phyloP scores from a whole-genome alignment of 768 basidiomycete species.

The Termitomyces sp. region DNA sequence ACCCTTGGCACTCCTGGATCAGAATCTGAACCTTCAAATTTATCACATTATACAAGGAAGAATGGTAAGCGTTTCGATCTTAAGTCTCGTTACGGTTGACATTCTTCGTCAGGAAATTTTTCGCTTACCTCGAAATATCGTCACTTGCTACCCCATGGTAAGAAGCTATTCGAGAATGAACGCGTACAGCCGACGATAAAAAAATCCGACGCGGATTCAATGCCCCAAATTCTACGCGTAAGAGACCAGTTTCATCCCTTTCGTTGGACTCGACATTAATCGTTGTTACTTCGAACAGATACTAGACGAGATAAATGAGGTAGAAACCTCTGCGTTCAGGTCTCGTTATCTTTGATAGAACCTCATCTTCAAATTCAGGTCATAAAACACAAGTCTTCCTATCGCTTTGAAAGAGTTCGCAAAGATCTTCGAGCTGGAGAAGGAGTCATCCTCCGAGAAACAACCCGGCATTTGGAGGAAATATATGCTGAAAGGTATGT shows the following conservation, averaged over 20 bases:
- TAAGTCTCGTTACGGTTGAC: background rate
- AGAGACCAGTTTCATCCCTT: constrained; percentile 5
- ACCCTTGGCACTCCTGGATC: background rate
- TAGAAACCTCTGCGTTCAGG: constrained; percentile 9
- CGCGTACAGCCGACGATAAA: background rate
- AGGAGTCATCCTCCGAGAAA: constrained; percentile 39
- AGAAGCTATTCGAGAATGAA: background rate
- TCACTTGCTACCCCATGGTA: background rate
- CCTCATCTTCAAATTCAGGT: constrained; percentile 26
- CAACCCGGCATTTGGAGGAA: constrained; percentile 35
- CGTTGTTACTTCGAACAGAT: constrained; percentile 26
- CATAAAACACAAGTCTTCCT: constrained; percentile 38
- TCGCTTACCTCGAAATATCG: background rate
- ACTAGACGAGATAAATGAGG: constrained; percentile 45
- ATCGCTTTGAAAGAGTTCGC: constrained; percentile 41
- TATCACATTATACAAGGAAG: background rate
- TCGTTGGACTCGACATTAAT: background rate
- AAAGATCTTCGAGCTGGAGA: constrained; percentile 39
- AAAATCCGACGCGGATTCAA: background rate
- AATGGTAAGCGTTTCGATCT: background rate
- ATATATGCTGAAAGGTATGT: constrained; percentile 41
- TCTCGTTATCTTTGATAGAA: background rate
- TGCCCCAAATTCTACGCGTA: constrained; percentile 36
- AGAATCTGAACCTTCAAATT: background rate
- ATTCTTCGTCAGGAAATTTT: background rate